These are phyloP conservation scores for Hylodesmum podocarpum DNA, from an alignment of 306 rosid species.

Conservation along the genomic window DNA sequence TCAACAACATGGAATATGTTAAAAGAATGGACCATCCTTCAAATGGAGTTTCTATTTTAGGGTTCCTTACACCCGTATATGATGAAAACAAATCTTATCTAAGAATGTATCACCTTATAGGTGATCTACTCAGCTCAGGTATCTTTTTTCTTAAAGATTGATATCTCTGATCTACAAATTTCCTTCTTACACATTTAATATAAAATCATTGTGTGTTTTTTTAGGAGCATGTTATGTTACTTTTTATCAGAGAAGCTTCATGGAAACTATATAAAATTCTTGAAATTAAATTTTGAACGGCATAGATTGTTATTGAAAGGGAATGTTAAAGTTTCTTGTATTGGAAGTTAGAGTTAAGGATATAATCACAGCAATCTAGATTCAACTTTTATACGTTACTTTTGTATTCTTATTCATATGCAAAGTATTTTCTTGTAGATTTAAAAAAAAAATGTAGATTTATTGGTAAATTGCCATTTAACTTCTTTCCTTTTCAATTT, in stretches of 20 bases:
- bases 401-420: not conserved
- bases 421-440: no score
- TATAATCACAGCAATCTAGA: not conserved
- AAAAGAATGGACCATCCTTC: conserved; percentile 76
- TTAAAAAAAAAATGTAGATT: not conserved
- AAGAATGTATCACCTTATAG: conserved; percentile 56
- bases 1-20: conserved; percentile 48
- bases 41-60: conserved; percentile 86
- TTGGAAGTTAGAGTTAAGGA: conserved; percentile 13
- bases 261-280: not conserved
- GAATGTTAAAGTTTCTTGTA: not conserved
- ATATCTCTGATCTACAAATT: not conserved
- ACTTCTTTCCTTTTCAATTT: conserved; percentile 22
- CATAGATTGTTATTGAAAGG: not conserved
- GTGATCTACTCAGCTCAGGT: conserved; percentile 66
- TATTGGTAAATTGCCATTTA: conserved; percentile 19
- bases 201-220: not conserved
- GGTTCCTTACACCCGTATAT: conserved; percentile 78
- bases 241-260: not conserved
- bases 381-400: not conserved
- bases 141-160: conserved; percentile 24
- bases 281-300: not conserved
- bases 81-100: conserved; percentile 72
- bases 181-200: not conserved
- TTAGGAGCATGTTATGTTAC: not conserved